These are phyloP conservation scores for Gossypium sturtianum DNA, from an alignment of 345 rosid species.

Conservation along the genomic window DNA sequence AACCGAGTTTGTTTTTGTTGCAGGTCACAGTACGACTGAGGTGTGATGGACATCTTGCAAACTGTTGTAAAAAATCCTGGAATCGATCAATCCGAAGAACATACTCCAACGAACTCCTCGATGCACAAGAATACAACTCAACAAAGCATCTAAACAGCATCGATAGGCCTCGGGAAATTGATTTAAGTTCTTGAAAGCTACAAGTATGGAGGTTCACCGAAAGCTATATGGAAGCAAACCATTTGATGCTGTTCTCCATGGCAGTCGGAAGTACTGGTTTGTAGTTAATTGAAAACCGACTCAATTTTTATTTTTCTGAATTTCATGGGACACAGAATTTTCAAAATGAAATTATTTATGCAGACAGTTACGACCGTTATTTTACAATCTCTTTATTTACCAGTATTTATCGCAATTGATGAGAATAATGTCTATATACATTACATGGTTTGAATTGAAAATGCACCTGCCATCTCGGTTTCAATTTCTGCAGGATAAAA, in stretches of 20 bases:
- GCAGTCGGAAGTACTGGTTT: constrained; percentile 11
- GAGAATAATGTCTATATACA: too few species aligned
- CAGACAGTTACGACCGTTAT: too few species aligned
- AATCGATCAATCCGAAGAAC: constrained; percentile 43
- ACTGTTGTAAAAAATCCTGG: constrained; percentile 26
- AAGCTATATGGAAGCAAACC: background rate
- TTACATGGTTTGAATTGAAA: too few species aligned
- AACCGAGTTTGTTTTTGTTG: constrained; percentile 1
- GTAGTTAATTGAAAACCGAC: background rate
- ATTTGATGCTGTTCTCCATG: constrained; percentile 11
- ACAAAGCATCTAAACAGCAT: constrained; percentile 44
- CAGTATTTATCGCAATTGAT: too few species aligned
- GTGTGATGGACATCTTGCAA: constrained; percentile 39
- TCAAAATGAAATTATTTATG: constrained; percentile 3
- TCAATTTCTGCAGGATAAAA: too few species aligned
- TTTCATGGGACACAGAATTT: constrained; percentile 21
- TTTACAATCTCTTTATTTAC: too few species aligned
- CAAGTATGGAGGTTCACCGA: background rate
- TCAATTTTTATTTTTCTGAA: constrained; percentile 7
- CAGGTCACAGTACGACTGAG: constrained; percentile 66
- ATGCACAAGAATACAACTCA: constrained; percentile 69
- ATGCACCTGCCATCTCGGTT: too few species aligned
- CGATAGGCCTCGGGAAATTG: constrained; percentile 50
- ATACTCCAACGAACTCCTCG: constrained; percentile 61
- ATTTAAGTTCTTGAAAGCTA: constrained; percentile 38